Percentiles rank a stretch among this genome's conserved stretches.
phyloP scores from a whole-genome alignment of 75 land plant species.

The Selaginella moellendorffii region DNA sequence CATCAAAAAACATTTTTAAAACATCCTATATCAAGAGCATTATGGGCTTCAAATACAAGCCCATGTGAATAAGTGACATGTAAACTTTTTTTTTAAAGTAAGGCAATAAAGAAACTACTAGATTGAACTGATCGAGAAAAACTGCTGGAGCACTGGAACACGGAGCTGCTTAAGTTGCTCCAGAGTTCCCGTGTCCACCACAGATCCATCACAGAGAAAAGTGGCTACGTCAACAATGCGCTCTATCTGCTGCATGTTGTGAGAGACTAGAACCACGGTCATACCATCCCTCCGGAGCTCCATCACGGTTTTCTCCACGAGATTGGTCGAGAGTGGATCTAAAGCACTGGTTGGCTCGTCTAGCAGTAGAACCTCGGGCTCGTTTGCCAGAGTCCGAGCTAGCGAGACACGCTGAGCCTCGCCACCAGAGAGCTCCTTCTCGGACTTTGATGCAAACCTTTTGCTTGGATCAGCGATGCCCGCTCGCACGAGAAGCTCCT shows the following conservation, averaged over 20 bases:
- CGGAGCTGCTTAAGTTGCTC: not conserved
- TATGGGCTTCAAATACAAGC: too few species aligned
- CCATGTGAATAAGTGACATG: too few species aligned
- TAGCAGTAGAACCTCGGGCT: conserved; percentile 6
- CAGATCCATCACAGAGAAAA: not conserved
- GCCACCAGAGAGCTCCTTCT: not conserved
- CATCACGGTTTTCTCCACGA: conserved; percentile 6
- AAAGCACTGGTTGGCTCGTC: conserved; percentile 11
- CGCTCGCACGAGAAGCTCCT: conserved; percentile 4
- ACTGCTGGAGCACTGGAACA: not conserved
- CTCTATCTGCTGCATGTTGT: conserved; percentile 9
- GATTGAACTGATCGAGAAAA: not conserved
- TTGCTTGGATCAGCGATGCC: conserved; percentile 4
- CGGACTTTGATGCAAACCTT: conserved; percentile 2
- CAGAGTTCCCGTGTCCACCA: not conserved
- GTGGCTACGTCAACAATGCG: not conserved
- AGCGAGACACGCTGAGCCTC: not conserved
- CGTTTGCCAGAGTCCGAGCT: not conserved
- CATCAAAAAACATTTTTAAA: too few species aligned
- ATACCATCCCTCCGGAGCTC: conserved; percentile 3
- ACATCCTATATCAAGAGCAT: too few species aligned
- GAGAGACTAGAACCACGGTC: conserved; percentile 11
- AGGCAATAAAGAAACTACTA: not conserved
- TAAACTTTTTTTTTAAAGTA: too few species aligned
- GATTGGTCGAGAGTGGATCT: conserved; percentile 8